Evolutionary conservation across 192 early-diverging fungal genomes (phyloP), one percentile per base, ranked within the genome.

Genomic region (Chytriomyces sp.): DNA sequence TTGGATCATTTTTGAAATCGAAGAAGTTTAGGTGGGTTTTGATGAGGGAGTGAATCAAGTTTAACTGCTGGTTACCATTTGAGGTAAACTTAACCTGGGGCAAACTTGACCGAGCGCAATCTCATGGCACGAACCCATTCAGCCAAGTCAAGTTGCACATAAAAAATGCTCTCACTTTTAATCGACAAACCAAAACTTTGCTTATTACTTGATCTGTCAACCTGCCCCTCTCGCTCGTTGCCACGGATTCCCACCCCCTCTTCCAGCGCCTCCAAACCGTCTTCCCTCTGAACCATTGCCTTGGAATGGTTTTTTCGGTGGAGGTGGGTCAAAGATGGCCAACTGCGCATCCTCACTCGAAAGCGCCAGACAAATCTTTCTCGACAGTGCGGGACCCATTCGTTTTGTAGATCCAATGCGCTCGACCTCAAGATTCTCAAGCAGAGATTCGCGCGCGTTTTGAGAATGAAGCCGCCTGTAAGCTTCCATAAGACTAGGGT

Each of bases 301-400:
- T 18, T 20, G 13, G 20, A 18, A 20, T 20, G 53, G 1, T 57
- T 3, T 57, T 57, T 63, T 73, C 23, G 72, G 44, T 7, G 72
- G 72, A n/a, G 72, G 72, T 26, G 72, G 59, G 20, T 73, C 72
- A 73, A 73, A 73, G n/a, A 73, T 61, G 8, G 47, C 50, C 57
- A 77, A 11, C 6, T 23, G 20, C 5, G 20, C 50, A 28, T 77
- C 67, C 20, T 69, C 67, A 16, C 48, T 18, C 43, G 76, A 70
- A 18, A 77, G 28, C 7, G 67, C 67, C 46, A 57, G 46, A 47
- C 67, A 69, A 20, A 77, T 77, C 46, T 77, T 77, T 43, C 59
- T 45, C 18, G 76, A 69, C 49, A 69, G 16, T 0, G 66, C 7
- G 10, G 76, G 76, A 9, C 76, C 76, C 20, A 77, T 43, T 45